A percentile compares a stretch with the other conserved stretches of the same genome.
phyloP scores from a whole-genome alignment of 73 alveolate species.

The Effrenium voratum region DNA sequence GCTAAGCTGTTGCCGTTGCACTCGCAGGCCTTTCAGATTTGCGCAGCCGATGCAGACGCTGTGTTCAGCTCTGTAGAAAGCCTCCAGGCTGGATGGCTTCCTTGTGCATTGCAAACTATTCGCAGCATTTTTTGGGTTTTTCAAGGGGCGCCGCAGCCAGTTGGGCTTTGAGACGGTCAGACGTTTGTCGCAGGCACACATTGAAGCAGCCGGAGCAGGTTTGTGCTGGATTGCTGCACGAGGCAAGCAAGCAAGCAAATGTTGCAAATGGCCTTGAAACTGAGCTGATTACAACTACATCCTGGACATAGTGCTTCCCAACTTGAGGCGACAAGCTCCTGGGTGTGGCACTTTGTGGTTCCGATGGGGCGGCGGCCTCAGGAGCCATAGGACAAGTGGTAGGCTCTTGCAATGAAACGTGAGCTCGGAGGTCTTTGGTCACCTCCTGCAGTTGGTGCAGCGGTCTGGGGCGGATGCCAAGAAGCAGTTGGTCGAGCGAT shows the following conservation, averaged over 20 bases:
- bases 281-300: no score
- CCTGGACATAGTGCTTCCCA: not conserved
- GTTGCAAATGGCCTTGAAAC: not conserved
- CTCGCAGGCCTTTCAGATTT: no score
- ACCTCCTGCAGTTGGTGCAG: constrained; percentile 63
- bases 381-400: not conserved
- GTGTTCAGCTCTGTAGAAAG: no score
- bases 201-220: constrained; percentile 57
- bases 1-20: no score
- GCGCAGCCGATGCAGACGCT: no score
- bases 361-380: constrained; percentile 43
- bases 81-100: no score
- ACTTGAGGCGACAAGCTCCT: not conserved
- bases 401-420: not conserved
- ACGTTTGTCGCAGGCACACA: constrained; percentile 34
- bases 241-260: not conserved
- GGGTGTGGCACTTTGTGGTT: constrained; percentile 72
- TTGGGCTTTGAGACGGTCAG: no score
- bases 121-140: no score
- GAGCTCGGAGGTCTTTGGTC: constrained; percentile 39
- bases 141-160: no score
- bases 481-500: constrained; percentile 21
- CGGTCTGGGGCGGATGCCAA: constrained; percentile 5
- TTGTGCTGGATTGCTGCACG: constrained; percentile 45
- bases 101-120: no score